These are phyloP conservation scores for Macroventuria anomochaeta DNA, from an alignment of 2,329 filamentous ascomycete species.

Conservation along the genomic window DNA sequence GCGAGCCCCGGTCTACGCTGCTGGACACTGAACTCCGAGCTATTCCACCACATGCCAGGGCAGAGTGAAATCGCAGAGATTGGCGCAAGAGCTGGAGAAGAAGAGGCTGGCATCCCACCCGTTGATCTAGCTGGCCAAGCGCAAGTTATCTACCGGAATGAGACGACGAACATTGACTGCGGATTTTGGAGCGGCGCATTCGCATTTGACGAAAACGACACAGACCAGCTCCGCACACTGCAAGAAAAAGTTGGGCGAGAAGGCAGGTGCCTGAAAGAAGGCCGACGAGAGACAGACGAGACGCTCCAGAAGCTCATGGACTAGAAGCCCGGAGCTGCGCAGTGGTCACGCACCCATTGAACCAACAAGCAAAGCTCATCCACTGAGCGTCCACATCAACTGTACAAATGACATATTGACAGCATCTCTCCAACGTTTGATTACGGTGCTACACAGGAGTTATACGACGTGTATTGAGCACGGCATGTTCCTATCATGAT, in stretches of 20 bases:
- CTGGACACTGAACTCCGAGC: constrained; percentile 53
- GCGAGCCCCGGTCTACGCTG: constrained; percentile 48
- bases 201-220: constrained; percentile 42
- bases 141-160: constrained; percentile 41
- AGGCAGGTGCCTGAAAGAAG: constrained; percentile 48
- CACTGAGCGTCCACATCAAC: constrained; percentile 4
- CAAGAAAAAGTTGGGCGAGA: constrained; percentile 48
- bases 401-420: constrained; percentile 14
- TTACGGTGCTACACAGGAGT: not conserved
- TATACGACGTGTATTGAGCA: not conserved
- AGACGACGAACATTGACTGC: constrained; percentile 49
- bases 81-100: constrained; percentile 35
- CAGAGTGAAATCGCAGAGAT: constrained; percentile 49
- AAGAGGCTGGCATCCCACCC: constrained; percentile 41
- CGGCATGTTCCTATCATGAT: not conserved
- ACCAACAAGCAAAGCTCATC: not conserved
- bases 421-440: constrained; percentile 4
- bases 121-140: constrained; percentile 44
- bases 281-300: constrained; percentile 16
- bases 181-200: constrained; percentile 51
- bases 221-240: constrained; percentile 41
- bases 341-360: not conserved
- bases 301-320: constrained; percentile 19
- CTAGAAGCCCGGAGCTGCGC: constrained; percentile 6
- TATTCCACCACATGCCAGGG: constrained; percentile 54